Percentiles rank a stretch among this genome's conserved stretches.
Conservation (phyloP, 2,329 filamentous ascomycete genomes). For the Fusarium nurragi region DNA sequence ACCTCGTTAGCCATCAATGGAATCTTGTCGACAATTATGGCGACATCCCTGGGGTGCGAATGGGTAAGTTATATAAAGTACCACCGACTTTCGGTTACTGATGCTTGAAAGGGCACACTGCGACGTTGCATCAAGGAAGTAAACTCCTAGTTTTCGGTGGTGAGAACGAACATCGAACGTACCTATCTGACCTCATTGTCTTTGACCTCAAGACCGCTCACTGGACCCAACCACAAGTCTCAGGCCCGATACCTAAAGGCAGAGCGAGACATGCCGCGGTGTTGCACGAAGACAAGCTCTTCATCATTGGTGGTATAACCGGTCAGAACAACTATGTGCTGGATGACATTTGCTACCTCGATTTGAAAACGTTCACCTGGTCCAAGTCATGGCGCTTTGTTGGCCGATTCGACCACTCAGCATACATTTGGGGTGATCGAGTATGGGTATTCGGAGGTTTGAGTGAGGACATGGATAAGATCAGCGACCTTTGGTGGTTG, state of each 20-base stretch:
- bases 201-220: constrained; percentile 94
- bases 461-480: constrained; percentile 96
- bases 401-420: constrained; percentile 91
- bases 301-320: constrained; percentile 94
- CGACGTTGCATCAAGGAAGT: constrained; percentile 90
- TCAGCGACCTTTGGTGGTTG: constrained; percentile 96
- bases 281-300: constrained; percentile 94
- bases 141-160: constrained; percentile 98
- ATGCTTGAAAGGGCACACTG: constrained; percentile 78
- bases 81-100: constrained; percentile 9
- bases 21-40: constrained; percentile 97
- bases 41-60: constrained; percentile 94
- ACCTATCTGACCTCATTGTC: constrained; percentile 93
- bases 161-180: constrained; percentile 96
- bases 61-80: constrained; percentile 71
- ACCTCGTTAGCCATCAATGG: constrained; percentile 91
- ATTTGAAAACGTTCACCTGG: constrained; percentile 98
- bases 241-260: constrained; percentile 86
- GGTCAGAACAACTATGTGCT: constrained; percentile 91
- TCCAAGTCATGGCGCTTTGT: constrained; percentile 96
- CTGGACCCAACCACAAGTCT: constrained; percentile 92
- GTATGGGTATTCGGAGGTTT: constrained; percentile 98
- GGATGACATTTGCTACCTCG: constrained; percentile 95
- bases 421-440: constrained; percentile 89
- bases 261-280: constrained; percentile 93